Evolutionary conservation across 106 monocot genomes (phyloP).

Genomic region (Apostasia ramifera): DNA sequence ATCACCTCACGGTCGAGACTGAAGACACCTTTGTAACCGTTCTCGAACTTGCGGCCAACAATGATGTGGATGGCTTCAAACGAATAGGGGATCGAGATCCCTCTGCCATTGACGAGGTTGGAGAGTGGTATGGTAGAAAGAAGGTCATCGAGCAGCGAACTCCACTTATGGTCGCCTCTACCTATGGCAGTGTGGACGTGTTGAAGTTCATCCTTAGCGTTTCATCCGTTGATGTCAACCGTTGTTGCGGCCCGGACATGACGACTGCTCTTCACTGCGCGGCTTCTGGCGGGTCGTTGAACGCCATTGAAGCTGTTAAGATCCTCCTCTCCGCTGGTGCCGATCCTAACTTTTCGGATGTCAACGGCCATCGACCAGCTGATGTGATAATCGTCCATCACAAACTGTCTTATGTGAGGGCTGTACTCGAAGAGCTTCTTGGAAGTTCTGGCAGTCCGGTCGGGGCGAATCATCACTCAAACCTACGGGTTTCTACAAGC

Average conservation of each 20-base stretch:
- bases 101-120: conserved; percentile 27
- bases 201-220: conserved; percentile 28
- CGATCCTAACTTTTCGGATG: conserved; percentile 2
- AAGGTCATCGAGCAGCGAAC: conserved; percentile 45
- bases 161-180: conserved; percentile 68
- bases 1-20: background rate
- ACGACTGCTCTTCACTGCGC: conserved; percentile 70
- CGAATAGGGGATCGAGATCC: conserved; percentile 12
- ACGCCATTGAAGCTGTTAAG: conserved; percentile 34
- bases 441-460: conserved; percentile 1
- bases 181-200: conserved; percentile 54
- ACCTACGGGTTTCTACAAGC: background rate
- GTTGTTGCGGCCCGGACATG: conserved; percentile 25
- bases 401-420: conserved; percentile 1
- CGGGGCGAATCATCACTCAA: background rate
- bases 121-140: conserved; percentile 47
- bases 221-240: conserved; percentile 29
- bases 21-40: conserved; percentile 9
- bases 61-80: conserved; percentile 36
- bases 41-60: conserved; percentile 52
- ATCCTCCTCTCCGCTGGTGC: conserved; percentile 16
- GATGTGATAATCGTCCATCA: conserved; percentile 6
- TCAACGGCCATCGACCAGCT: conserved; percentile 4
- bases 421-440: conserved; percentile 8
- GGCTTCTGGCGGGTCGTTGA: conserved; percentile 40